Percentiles rank a stretch among this genome's conserved stretches.
phyloP scores from a whole-genome alignment of 306 rosid species.

The Macrotyloma uniflorum region DNA sequence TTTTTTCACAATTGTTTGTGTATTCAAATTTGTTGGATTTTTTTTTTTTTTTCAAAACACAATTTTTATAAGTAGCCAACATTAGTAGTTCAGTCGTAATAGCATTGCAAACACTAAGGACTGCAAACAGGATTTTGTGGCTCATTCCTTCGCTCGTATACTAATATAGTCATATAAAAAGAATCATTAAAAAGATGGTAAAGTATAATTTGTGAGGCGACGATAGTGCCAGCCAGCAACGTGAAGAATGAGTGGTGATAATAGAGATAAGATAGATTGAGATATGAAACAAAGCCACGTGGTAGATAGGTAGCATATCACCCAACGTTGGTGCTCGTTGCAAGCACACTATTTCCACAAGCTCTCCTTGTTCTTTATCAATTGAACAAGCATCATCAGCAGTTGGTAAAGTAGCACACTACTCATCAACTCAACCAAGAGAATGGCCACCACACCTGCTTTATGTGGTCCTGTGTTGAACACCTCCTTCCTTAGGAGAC shows the following conservation, averaged over 20 bases:
- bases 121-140: background rate
- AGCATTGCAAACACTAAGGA: background rate
- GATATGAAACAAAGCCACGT: conserved; percentile 47
- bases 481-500: conserved; percentile 62
- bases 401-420: no score
- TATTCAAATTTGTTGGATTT: background rate
- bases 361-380: background rate
- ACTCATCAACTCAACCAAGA: background rate
- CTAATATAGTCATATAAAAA: no score
- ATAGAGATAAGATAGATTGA: conserved; percentile 44
- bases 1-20: background rate
- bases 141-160: background rate
- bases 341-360: conserved; percentile 45
- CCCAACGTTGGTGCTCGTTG: background rate
- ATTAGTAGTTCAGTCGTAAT: background rate
- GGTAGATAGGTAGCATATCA: conserved; percentile 54
- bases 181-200: no score
- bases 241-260: conserved; percentile 30
- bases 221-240: conserved; percentile 34
- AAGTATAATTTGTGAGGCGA: background rate
- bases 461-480: conserved; percentile 55
- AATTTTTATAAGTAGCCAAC: background rate
- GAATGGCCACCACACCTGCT: conserved; percentile 49
- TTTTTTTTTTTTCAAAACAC: background rate
- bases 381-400: background rate